These are phyloP conservation scores for Fermentozyma sake DNA, from an alignment of 1,139 yeast genomes.

Conservation along the genomic window DNA sequence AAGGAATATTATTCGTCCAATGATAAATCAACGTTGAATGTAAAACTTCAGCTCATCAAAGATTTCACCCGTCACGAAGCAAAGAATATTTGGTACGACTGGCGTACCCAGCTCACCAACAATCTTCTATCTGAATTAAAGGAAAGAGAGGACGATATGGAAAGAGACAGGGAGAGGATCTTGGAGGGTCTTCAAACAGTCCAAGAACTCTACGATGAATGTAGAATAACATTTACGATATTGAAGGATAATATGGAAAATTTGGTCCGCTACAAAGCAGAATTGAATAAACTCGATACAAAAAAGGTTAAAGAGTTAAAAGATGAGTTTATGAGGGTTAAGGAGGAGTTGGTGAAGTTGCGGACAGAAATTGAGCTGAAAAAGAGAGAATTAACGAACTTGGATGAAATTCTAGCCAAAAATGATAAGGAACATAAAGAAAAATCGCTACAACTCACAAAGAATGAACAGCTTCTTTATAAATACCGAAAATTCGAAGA, in stretches of 20 bases:
- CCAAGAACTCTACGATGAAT: slow-evolving; percentile 12
- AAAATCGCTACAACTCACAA: slow-evolving; percentile 13
- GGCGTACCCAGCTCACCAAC: slow-evolving; percentile 47
- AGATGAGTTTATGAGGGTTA: slow-evolving; percentile 13
- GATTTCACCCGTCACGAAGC: slow-evolving; percentile 50
- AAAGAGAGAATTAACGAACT: slow-evolving; percentile 8
- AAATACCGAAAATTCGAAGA: slow-evolving; percentile 20
- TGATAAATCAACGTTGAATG: slow-evolving; percentile 34
- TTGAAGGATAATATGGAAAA: slow-evolving; percentile 21
- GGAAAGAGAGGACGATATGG: slow-evolving; percentile 21
- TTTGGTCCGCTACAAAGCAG: slow-evolving; percentile 16
- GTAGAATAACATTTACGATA: slow-evolving; percentile 9
- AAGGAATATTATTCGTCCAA: slow-evolving; percentile 40
- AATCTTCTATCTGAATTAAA: slow-evolving; percentile 35
- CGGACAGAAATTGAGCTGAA: slow-evolving; percentile 10
- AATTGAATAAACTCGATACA: slow-evolving; percentile 13
- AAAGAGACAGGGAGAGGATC: slow-evolving; percentile 22
- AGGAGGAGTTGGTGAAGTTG: slow-evolving; percentile 10
- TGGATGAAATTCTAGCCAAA: slow-evolving; percentile 12
- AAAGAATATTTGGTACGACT: slow-evolving; percentile 51
- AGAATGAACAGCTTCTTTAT: slow-evolving; percentile 14
- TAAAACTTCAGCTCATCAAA: slow-evolving; percentile 42
- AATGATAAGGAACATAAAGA: slow-evolving; percentile 4
- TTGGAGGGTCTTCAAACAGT: slow-evolving; percentile 18
- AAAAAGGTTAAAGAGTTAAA: slow-evolving; percentile 7